phyloP scores from a whole-genome alignment of 176 grass and related monocot genomes.

The Oryza glaberrima region DNA sequence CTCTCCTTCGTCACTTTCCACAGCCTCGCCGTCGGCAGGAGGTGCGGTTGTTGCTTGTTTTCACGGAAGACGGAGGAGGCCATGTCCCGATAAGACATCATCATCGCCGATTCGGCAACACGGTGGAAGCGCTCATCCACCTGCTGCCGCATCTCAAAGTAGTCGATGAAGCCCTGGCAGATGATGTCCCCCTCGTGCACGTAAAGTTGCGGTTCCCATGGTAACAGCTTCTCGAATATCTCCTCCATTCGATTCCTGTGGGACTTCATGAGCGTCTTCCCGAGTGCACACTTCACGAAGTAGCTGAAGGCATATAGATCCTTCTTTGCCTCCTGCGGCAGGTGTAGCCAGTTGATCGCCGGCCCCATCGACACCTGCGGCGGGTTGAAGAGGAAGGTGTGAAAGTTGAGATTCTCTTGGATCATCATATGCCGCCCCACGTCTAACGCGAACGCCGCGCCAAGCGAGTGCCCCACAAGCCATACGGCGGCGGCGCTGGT shows the following conservation, averaged over 20 bases:
- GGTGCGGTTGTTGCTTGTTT: too few species aligned
- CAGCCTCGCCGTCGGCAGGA: too few species aligned
- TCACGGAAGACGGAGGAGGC: too few species aligned
- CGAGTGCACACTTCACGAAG: neutral
- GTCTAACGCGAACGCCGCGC: slow-evolving; percentile 12
- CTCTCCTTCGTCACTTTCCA: too few species aligned
- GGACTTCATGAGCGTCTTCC: neutral
- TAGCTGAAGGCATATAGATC: neutral
- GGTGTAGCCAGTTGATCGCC: neutral
- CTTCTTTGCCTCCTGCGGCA: neutral
- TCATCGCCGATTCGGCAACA: too few species aligned
- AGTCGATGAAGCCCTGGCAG: slow-evolving; percentile 29
- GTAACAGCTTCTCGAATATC: neutral
- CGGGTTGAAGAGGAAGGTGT: neutral
- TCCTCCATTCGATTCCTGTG: neutral
- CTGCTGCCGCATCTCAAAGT: slow-evolving; percentile 10
- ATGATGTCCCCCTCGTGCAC: slow-evolving; percentile 8
- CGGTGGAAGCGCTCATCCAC: too few species aligned
- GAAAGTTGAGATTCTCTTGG: neutral
- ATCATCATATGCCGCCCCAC: neutral
- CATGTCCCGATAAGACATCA: too few species aligned
- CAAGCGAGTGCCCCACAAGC: slow-evolving; percentile 39
- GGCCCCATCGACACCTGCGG: neutral
- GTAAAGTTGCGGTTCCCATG: neutral
- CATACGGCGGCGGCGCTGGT: neutral